phyloP scores from a whole-genome alignment of 2,329 filamentous ascomycete species.

The Ophiostoma australiae region DNA sequence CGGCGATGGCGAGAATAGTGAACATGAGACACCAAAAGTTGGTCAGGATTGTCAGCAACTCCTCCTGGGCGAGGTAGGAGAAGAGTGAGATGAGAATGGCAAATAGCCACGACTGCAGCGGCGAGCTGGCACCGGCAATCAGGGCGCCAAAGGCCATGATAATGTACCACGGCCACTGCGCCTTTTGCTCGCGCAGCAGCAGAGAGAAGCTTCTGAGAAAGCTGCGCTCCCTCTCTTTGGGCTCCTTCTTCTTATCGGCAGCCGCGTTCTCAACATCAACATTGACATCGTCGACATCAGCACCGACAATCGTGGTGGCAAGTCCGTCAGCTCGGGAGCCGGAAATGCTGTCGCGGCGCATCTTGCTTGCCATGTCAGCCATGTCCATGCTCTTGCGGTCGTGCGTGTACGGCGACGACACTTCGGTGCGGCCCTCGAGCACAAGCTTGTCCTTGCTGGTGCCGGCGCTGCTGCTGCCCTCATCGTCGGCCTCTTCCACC shows the following conservation, averaged over 20 bases:
- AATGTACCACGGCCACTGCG: slow-evolving; percentile 47
- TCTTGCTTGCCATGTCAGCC: slow-evolving; percentile 25
- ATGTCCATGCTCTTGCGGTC: slow-evolving; percentile 41
- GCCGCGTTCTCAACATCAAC: slow-evolving; percentile 9
- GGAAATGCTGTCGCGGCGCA: not conserved
- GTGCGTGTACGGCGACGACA: slow-evolving; percentile 28
- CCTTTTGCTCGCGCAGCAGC: slow-evolving; percentile 53
- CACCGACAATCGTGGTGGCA: not conserved
- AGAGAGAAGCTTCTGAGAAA: slow-evolving; percentile 52
- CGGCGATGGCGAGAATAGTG: slow-evolving; percentile 51
- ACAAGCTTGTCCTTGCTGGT: not conserved
- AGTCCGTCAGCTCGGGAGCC: not conserved
- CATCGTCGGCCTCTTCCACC: slow-evolving; percentile 26
- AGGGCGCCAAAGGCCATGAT: slow-evolving; percentile 46
- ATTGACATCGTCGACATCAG: not conserved
- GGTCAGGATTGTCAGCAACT: slow-evolving; percentile 21
- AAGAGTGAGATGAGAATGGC: slow-evolving; percentile 43
- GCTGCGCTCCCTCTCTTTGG: slow-evolving; percentile 34
- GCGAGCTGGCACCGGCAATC: slow-evolving; percentile 33
- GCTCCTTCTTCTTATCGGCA: not conserved
- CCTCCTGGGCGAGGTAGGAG: slow-evolving; percentile 42
- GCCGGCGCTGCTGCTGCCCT: slow-evolving; percentile 33
- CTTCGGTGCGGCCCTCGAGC: not conserved
- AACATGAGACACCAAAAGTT: slow-evolving; percentile 65
- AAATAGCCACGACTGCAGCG: slow-evolving; percentile 51